Conservation (phyloP, 306 rosid species). For the Gastrolobium bilobum region DNA sequence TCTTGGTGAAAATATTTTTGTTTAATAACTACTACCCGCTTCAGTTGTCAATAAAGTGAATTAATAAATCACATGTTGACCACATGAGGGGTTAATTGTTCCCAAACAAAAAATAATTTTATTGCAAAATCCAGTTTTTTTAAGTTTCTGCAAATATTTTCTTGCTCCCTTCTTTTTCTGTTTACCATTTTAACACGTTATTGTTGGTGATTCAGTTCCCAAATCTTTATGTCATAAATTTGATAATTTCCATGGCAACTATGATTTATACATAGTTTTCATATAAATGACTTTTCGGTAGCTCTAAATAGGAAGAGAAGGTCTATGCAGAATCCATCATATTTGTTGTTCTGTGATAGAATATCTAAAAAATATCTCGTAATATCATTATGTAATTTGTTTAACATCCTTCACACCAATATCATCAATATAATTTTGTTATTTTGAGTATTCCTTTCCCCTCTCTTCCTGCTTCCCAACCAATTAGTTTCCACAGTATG, state of each 20-base stretch:
- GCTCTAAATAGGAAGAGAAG: too few species aligned
- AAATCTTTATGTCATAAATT: not conserved
- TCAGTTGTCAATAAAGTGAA: not conserved
- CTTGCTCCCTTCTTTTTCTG: not conserved
- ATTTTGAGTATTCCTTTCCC: not conserved
- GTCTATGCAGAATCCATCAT: too few species aligned
- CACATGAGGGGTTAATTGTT: not conserved
- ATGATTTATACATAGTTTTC: too few species aligned
- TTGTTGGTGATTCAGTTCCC: conserved; percentile 20
- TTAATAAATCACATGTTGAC: not conserved
- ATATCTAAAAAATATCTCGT: too few species aligned
- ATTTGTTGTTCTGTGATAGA: too few species aligned
- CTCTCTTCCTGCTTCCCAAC: not conserved
- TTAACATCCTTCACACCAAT: too few species aligned
- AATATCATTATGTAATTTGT: too few species aligned
- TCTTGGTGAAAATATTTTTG: not conserved
- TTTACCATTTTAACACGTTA: not conserved
- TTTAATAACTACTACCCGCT: not conserved
- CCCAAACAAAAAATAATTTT: not conserved
- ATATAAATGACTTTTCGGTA: too few species aligned
- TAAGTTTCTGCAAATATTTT: not conserved
- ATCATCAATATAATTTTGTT: too few species aligned
- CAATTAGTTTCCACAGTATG: not conserved
- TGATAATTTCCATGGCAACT: too few species aligned
- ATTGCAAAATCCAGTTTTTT: too few species aligned